Evolutionary conservation across 1,284 basidiomycete species (phyloP), one percentile per base, ranked within the genome.

Genomic region (Puccinia sorghi): DNA sequence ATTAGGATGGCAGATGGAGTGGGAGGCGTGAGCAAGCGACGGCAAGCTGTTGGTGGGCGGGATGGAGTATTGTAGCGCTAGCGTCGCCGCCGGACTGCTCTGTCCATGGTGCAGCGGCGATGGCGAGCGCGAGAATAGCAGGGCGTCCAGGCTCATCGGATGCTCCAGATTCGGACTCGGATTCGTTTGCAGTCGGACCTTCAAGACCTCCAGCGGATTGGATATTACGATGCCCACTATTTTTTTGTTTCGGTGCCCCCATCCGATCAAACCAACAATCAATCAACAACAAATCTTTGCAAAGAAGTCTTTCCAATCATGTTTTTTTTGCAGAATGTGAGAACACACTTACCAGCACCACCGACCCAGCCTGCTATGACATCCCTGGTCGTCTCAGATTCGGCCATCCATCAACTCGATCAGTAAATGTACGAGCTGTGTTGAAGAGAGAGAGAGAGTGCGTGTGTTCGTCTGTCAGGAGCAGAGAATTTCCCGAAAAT

Each of bases 141-240:
- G 37, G n/a, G 52, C n/a, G 73, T 69, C 56, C 50, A 74, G 56
- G 76, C 72, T 54, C 52, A 66, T 39, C 41, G 69, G 69, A 17
- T 57, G 76, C 52, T 67, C 54, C 69, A 56, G 75, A 80, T 70
- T 69, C 63, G 77, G 54, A 79, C 64, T 52, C 57, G 43, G 61
- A 74, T 74, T 79, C 7, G 83, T 83, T 75, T 83, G 83, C 13
- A 83, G 79, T 52, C 82, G 82, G 48, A 83, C 82, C 79, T 83
- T 83, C 64, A 82, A 72, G 8, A 82, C 82, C 43, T 80, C 66
- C 37, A 79, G 59, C 4, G 82, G 82, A 77, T 82, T 82, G 9
- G 81, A 82, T 56, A 81, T 80, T 13, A 82, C 37, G 66, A 82
- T 82, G 22, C 82, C 82, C 37, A 80, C 82, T 82, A 80, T 17